Evolutionary conservation across 176 grass and related monocot genomes (phyloP).

Genomic region (Oryza longistaminata): DNA sequence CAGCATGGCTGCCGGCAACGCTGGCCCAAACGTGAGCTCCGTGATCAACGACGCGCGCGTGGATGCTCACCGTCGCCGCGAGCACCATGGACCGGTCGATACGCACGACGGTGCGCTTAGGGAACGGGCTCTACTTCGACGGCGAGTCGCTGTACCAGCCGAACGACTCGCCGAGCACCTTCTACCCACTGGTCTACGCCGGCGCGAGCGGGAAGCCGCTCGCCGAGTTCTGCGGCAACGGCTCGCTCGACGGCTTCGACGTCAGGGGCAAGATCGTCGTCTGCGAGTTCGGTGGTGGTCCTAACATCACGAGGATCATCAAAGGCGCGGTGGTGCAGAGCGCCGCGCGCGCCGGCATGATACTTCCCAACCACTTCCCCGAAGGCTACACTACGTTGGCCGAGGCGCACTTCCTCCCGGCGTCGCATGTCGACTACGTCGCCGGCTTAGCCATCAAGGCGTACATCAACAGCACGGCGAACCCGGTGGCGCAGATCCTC

Average conservation of each 20-base stretch:
- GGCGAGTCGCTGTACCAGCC: slow-evolving; percentile 58
- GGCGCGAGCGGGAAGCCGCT: slow-evolving; percentile 3
- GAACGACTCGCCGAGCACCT: neutral
- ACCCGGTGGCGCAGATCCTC: neutral
- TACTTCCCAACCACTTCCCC: slow-evolving; percentile 24
- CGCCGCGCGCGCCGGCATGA: slow-evolving; percentile 60
- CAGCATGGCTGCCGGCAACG: slow-evolving; percentile 46
- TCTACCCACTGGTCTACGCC: slow-evolving; percentile 14
- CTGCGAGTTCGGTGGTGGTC: neutral
- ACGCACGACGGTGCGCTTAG: slow-evolving; percentile 30
- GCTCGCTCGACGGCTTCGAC: slow-evolving; percentile 28
- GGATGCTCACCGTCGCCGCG: slow-evolving; percentile 69
- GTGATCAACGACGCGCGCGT: slow-evolving; percentile 56
- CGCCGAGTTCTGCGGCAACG: slow-evolving; percentile 29
- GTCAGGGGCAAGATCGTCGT: slow-evolving; percentile 65
- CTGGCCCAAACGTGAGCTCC: slow-evolving; percentile 1
- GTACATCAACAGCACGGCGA: slow-evolving; percentile 29
- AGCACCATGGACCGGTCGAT: slow-evolving; percentile 64
- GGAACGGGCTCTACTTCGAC: slow-evolving; percentile 42
- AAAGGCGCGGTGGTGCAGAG: slow-evolving; percentile 7
- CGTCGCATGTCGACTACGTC: slow-evolving; percentile 41
- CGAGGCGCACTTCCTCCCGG: slow-evolving; percentile 49
- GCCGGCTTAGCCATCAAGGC: slow-evolving; percentile 11
- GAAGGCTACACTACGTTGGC: slow-evolving; percentile 44
- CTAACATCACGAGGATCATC: neutral